Evolutionary conservation across 2,329 filamentous ascomycete species (phyloP), one percentile per base, ranked within the genome.

Genomic region (Phoma sp.): DNA sequence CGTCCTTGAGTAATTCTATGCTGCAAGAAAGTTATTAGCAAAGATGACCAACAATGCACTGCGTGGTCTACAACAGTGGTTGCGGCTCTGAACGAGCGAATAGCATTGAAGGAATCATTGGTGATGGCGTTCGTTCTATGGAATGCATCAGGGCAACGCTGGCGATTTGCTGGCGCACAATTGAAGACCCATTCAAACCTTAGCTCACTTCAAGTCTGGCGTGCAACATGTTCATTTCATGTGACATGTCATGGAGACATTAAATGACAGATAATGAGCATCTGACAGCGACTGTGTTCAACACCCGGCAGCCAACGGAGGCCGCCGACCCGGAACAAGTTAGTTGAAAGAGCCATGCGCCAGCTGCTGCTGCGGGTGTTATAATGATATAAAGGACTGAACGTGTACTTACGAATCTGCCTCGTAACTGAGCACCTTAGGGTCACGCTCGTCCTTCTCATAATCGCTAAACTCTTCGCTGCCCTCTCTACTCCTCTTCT

Each of bases 1-100:
- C 76, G 45, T 77, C 73, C 57, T 77, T 77, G 11, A 80, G 67
- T n/a, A 74, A 36, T 6, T 66, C 61, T 33, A 55, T 7, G n/a
- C 73, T 75, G 42, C 10, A 42, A 18, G 6, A 20, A 9, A 56
- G 12, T 17, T 7, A 54, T 67, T 36, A 66, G 60, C 33, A 39
- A 49, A n/a, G 11, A 15, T 30, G 18, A 34, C 14, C 39, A n/a
- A 17, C 42, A 21, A 17, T 25, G 5, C 23, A 9, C 9, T 25
- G 23, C 23, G 23, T 25, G 9, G 23, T 14, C 9, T 25, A 17
- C 21, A 47, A 21, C 23, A 18, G 14, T 29, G 12, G 7, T 29
- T 28, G 26, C 3, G 25, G n/a, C n/a, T 49, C n/a, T 29, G 23
- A 15, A 12, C 33, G 26, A 17, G 9, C 18, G 28, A 11, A 26